These are phyloP conservation scores for Cyathus striatus DNA, from an alignment of 768 basidiomycete species.

Conservation along the genomic window DNA sequence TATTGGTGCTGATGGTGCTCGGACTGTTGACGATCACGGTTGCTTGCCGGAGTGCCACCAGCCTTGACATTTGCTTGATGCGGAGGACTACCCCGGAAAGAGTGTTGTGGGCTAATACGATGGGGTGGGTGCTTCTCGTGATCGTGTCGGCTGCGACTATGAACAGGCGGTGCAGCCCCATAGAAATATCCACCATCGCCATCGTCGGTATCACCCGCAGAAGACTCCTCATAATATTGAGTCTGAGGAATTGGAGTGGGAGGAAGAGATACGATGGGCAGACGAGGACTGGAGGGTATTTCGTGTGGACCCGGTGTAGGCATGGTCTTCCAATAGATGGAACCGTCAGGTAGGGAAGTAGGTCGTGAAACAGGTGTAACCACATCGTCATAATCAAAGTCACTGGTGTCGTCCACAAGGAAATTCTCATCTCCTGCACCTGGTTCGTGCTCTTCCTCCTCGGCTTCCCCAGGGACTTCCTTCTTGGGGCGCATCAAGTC, in stretches of 20 bases:
- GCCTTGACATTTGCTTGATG: neutral
- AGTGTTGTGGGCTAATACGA: neutral
- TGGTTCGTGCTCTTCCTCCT: constrained; percentile 1
- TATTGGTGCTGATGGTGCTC: constrained; percentile 5
- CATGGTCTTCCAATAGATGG: constrained; percentile 41
- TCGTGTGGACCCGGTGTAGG: constrained; percentile 62
- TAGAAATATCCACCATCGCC: constrained; percentile 1
- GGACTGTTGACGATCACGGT: constrained; percentile 3
- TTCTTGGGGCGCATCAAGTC: constrained; percentile 70
- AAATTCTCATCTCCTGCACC: neutral
- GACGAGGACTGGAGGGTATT: constrained; percentile 56
- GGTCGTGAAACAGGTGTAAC: constrained; percentile 33
- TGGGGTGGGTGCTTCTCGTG: neutral
- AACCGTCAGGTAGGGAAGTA: constrained; percentile 20
- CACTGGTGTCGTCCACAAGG: neutral
- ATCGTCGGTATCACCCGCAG: constrained; percentile 7
- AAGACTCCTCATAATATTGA: constrained; percentile 1
- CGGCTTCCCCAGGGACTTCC: constrained; percentile 5
- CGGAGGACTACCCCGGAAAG: neutral
- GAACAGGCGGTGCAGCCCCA: neutral
- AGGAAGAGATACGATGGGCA: constrained; percentile 46
- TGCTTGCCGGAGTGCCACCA: neutral
- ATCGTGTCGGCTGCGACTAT: neutral
- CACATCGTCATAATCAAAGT: constrained; percentile 15
- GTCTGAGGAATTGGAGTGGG: constrained; percentile 29